These are phyloP conservation scores for Erythrobasidium hasegawianum DNA, from an alignment of 1,284 basidiomycete species.

Conservation along the genomic window DNA sequence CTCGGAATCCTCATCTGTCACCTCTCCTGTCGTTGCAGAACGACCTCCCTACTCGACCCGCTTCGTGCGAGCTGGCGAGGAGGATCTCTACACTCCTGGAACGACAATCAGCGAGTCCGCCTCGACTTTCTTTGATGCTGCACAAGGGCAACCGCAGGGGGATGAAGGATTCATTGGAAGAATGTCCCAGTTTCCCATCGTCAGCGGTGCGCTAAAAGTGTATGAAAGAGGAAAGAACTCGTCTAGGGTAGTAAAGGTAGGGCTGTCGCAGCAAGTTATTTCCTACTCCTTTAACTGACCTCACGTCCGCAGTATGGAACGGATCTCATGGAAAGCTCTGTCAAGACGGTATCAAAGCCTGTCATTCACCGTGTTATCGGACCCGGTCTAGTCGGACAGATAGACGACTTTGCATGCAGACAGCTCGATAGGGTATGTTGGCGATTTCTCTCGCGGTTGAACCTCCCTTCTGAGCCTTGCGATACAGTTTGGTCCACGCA, in stretches of 20 bases:
- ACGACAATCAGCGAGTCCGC: not conserved
- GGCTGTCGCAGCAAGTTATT: too few species aligned
- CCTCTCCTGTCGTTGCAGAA: conserved; percentile 7
- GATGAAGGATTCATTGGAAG: conserved; percentile 54
- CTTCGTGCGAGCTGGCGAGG: conserved; percentile 1
- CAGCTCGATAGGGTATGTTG: conserved; percentile 66
- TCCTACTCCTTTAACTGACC: too few species aligned
- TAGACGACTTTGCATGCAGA: conserved; percentile 83
- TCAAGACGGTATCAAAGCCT: conserved; percentile 77
- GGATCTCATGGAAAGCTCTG: conserved; percentile 78
- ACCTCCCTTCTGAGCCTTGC: too few species aligned
- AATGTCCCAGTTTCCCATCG: conserved; percentile 57
- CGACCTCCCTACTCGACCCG: conserved; percentile 5
- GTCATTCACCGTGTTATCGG: conserved; percentile 69
- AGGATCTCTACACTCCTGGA: not conserved
- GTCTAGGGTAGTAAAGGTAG: conserved; percentile 73
- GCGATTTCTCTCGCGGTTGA: too few species aligned
- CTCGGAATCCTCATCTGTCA: conserved; percentile 2
- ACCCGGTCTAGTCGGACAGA: conserved; percentile 58
- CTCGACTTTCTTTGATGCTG: not conserved
- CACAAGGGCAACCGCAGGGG: not conserved
- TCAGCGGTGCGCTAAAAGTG: conserved; percentile 64
- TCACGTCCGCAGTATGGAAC: conserved; percentile 82
- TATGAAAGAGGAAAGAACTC: conserved; percentile 74
- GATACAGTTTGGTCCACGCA: not conserved